phyloP scores from a whole-genome alignment of 2,329 filamentous ascomycete genomes.

The Nothomitra cinnamomea region DNA sequence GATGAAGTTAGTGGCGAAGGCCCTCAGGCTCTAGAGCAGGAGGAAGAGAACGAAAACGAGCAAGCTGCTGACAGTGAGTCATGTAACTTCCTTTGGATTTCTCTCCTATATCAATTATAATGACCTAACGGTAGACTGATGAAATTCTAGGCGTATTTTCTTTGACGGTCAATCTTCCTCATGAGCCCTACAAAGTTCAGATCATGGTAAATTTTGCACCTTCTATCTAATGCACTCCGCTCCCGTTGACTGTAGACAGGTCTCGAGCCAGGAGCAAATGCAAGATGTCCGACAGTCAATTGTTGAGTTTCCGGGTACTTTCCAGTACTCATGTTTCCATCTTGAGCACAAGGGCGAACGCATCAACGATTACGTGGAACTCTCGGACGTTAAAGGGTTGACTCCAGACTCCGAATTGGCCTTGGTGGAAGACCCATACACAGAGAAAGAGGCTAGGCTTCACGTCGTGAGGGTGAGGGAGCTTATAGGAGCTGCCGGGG shows the following conservation, averaged over 20 bases:
- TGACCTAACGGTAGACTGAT: neutral
- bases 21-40: neutral
- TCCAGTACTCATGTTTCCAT: conserved; percentile 98
- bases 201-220: conserved; percentile 52
- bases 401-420: conserved; percentile 59
- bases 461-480: conserved; percentile 84
- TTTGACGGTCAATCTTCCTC: conserved; percentile 67
- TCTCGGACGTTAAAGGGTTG: conserved; percentile 75
- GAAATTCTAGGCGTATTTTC: conserved; percentile 38
- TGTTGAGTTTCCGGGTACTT: conserved; percentile 79
- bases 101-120: neutral
- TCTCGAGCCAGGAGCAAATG: conserved; percentile 85
- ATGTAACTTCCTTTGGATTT: neutral
- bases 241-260: conserved; percentile 29
- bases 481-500: conserved; percentile 77
- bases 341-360: conserved; percentile 76
- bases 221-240: conserved; percentile 1
- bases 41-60: neutral
- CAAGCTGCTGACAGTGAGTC: neutral
- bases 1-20: neutral
- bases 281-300: conserved; percentile 95
- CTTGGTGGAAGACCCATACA: conserved; percentile 88
- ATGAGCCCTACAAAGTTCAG: conserved; percentile 61
- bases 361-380: conserved; percentile 87
- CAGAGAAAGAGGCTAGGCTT: conserved; percentile 92